Conservation (phyloP, 1,284 basidiomycete genomes). For the Neolentinus lepideus region DNA sequence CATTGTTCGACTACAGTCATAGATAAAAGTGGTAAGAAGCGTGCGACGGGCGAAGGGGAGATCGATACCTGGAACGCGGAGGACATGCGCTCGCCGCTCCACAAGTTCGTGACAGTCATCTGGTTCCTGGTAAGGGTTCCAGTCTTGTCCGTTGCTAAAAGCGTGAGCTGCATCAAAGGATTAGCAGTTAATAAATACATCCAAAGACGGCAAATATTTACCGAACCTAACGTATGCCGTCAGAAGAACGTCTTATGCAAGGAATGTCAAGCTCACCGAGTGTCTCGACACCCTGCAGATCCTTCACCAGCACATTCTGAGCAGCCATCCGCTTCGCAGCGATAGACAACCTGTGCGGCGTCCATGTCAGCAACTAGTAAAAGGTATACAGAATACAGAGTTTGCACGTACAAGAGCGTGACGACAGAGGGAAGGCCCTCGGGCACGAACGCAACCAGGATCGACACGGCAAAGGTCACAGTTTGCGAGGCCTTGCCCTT, state of each 20-base stretch:
- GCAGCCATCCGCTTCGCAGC: conserved; percentile 69
- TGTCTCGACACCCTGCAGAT: conserved; percentile 66
- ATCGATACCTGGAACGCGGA: conserved; percentile 47
- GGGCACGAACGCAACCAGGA: conserved; percentile 67
- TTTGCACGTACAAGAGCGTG: conserved; percentile 38
- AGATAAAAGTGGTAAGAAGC: no score
- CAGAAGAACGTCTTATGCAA: neutral
- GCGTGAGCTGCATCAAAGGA: conserved; percentile 35
- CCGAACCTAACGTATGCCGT: conserved; percentile 26
- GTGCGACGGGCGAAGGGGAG: conserved; percentile 1
- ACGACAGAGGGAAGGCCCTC: conserved; percentile 68
- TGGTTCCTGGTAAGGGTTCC: conserved; percentile 70
- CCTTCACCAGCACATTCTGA: conserved; percentile 65
- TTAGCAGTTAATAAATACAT: conserved; percentile 3
- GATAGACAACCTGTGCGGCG: conserved; percentile 45
- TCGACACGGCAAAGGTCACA: conserved; percentile 63
- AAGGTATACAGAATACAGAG: neutral
- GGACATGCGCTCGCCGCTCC: conserved; percentile 53
- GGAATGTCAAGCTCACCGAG: conserved; percentile 28
- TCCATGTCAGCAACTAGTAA: no score
- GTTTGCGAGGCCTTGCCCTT: conserved; percentile 52
- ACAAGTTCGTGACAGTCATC: conserved; percentile 65
- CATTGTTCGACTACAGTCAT: conserved; percentile 60
- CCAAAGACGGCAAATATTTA: conserved; percentile 12
- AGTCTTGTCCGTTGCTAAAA: conserved; percentile 71